These are phyloP conservation scores for Bipolaris bicolor DNA, from an alignment of 2,329 filamentous ascomycete genomes.

Conservation along the genomic window DNA sequence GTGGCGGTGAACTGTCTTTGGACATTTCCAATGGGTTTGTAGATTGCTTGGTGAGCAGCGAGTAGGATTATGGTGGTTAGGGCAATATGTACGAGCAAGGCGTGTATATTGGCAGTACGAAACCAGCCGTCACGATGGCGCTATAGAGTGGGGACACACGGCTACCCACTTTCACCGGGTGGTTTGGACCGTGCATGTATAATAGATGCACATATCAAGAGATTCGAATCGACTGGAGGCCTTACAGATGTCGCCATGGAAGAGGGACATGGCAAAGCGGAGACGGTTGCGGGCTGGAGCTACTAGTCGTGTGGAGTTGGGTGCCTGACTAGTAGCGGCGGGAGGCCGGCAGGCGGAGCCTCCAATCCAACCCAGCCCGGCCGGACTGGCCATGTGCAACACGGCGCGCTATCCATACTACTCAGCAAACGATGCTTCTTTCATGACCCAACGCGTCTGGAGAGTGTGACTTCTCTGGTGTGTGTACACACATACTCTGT, in stretches of 20 bases:
- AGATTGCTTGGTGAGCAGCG: conserved; percentile 12
- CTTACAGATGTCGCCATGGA: not conserved
- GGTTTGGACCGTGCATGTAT: too few species aligned
- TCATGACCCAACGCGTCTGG: not conserved
- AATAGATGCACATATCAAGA: not conserved
- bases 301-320: conserved; percentile 4
- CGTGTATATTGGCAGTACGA: conserved; percentile 5
- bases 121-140: not conserved
- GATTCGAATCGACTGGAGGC: not conserved
- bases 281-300: not conserved
- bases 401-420: not conserved
- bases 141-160: too few species aligned
- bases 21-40: conserved; percentile 22
- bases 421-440: conserved; percentile 9
- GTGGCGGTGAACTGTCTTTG: conserved; percentile 14
- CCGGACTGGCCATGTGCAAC: conserved; percentile 10
- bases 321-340: conserved; percentile 14
- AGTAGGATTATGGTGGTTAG: not conserved
- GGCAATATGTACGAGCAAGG: conserved; percentile 12
- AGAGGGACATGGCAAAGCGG: not conserved
- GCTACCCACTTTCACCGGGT: too few species aligned
- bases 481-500: too few species aligned
- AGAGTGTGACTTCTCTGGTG: not conserved
- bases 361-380: conserved; percentile 10
- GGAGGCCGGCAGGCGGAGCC: conserved; percentile 14